Percentiles rank a stretch among this genome's conserved stretches.
Conservation (phyloP, 352 stramenopile species). For the Globisporangium middletonii region DNA sequence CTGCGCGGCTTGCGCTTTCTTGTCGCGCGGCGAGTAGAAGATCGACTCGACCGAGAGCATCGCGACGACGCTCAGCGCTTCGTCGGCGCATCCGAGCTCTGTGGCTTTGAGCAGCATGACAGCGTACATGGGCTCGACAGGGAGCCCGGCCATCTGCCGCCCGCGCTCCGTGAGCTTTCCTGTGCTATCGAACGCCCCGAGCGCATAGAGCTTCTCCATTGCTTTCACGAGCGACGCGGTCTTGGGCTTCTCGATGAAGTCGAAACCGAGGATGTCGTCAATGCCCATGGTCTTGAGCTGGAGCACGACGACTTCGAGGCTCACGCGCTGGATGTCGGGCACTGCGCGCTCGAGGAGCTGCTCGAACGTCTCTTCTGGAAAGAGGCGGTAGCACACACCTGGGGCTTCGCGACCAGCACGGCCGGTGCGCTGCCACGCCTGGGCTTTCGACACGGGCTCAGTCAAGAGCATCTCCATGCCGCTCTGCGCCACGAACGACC, state of each 20-base stretch:
- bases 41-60: slow-evolving; percentile 90
- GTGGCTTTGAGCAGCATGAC: slow-evolving; percentile 84
- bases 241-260: slow-evolving; percentile 87
- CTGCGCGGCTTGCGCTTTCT: slow-evolving; percentile 77
- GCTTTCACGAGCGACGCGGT: slow-evolving; percentile 68
- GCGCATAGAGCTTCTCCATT: slow-evolving; percentile 78
- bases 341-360: slow-evolving; percentile 68
- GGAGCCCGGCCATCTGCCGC: slow-evolving; percentile 80
- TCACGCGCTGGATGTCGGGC: slow-evolving; percentile 84
- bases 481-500: slow-evolving; percentile 80
- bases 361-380: slow-evolving; percentile 83
- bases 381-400: slow-evolving; percentile 79
- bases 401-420: slow-evolving; percentile 81
- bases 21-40: slow-evolving; percentile 83
- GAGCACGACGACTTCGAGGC: slow-evolving; percentile 75
- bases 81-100: slow-evolving; percentile 71
- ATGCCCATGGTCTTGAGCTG: slow-evolving; percentile 86
- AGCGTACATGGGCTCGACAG: slow-evolving; percentile 85
- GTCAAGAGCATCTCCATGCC: slow-evolving; percentile 88
- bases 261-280: slow-evolving; percentile 78
- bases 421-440: slow-evolving; percentile 89
- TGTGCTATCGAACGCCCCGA: slow-evolving; percentile 57
- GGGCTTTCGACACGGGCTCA: slow-evolving; percentile 83
- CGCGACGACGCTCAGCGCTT: slow-evolving; percentile 81
- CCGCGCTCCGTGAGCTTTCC: slow-evolving; percentile 66